Evolutionary conservation across 768 basidiomycete species (phyloP).

Genomic region (Tricholoma matsutake): DNA sequence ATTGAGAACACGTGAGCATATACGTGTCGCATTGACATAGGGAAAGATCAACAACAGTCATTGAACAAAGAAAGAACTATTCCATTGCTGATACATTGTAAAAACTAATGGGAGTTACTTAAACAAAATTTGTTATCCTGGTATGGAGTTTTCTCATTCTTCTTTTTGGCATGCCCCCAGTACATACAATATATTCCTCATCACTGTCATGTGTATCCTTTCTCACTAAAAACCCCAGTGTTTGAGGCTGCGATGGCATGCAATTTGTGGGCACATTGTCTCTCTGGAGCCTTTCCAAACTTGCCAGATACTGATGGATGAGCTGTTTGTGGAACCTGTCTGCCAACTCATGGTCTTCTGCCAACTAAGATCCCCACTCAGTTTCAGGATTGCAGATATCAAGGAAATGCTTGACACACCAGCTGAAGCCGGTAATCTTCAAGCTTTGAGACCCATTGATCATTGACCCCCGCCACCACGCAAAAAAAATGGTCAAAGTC

Average conservation of each 20-base stretch:
- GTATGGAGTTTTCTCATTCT: neutral
- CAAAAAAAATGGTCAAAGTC: no score
- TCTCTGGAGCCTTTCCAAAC: neutral
- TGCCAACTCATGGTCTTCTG: neutral
- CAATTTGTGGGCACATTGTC: neutral
- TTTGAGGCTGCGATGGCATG: neutral
- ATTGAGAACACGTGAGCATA: neutral
- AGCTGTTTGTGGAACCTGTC: neutral
- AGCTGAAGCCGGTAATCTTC: neutral
- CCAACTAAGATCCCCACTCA: neutral
- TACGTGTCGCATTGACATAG: no score
- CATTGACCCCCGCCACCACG: no score
- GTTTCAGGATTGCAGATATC: neutral
- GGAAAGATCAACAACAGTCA: neutral
- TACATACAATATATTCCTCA: neutral
- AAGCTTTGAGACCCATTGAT: neutral
- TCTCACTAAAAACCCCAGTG: neutral
- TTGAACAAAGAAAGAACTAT: neutral
- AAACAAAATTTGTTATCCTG: neutral
- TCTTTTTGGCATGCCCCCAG: neutral
- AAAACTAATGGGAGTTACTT: neutral
- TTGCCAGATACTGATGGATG: neutral
- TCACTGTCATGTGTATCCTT: neutral
- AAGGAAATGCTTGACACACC: neutral
- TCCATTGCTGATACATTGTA: neutral